Conservation (phyloP, 345 rosid genomes). For the Fremontodendron californicum region DNA sequence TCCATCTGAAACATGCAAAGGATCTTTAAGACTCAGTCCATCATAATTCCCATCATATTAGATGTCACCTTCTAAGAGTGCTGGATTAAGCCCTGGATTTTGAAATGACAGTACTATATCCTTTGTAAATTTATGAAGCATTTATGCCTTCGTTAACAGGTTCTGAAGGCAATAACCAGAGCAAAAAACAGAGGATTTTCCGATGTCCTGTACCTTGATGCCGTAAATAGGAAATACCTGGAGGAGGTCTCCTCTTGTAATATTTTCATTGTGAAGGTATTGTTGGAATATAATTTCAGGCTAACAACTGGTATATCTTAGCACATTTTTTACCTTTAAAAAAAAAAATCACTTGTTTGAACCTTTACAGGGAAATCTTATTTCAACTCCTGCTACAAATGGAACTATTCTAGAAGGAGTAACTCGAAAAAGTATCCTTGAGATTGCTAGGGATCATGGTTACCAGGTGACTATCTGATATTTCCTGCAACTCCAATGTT, state of each 20-base stretch:
- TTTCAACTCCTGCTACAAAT: constrained; percentile 62
- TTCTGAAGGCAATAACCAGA: constrained; percentile 47
- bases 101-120: too few species aligned
- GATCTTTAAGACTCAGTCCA: too few species aligned
- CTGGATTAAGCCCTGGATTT: too few species aligned
- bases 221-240: constrained; percentile 48
- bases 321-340: background rate
- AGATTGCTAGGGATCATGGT: constrained; percentile 63
- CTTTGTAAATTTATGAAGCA: background rate
- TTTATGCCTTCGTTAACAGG: constrained; percentile 37
- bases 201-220: constrained; percentile 84
- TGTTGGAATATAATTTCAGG: background rate
- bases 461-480: constrained; percentile 44
- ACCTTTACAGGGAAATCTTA: constrained; percentile 44
- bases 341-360: background rate
- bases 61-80: too few species aligned
- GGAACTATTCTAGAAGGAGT: constrained; percentile 79
- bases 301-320: background rate
- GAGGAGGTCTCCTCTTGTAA: constrained; percentile 87
- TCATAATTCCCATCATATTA: too few species aligned
- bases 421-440: constrained; percentile 69
- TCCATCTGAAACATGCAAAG: too few species aligned
- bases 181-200: too few species aligned
- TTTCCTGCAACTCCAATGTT: background rate
- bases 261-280: constrained; percentile 74